Evolutionary conservation across 768 basidiomycete genomes (phyloP), one percentile per base, ranked within the genome.

Genomic region (Dentipellis sp.): DNA sequence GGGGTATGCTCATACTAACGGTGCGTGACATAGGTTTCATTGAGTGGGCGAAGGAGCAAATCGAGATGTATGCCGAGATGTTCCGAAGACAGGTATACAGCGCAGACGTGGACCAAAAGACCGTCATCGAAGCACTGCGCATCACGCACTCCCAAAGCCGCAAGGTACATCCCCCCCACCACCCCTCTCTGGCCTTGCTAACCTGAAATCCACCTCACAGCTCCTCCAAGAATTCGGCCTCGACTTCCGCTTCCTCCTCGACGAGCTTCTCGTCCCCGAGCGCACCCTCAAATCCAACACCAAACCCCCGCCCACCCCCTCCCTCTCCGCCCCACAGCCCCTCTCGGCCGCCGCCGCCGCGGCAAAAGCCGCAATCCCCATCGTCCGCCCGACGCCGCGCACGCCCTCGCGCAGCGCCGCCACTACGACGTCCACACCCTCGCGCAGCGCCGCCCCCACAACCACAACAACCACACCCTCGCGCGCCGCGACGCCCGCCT

Each of bases 81-180:
- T 98, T 97, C 71, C 76, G 86, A 53, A 88, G 86, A 58, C 97
- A 98, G 66, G 94, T 98, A 0, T 95, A 91, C 68, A 85, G 84
- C 22, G 83, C 86, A 5, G 91, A 91, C 61, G 78, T 85, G 4
- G 86, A 88, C 50, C 72, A 77, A 8, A 71, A 79, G 50, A 80
- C 86, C 1, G 78, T 94, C 4, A 78, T 91, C 29, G 91, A 94
- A 57, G 88, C 91, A 11, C 71, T 90, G 51, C 76, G 78, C 49
- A 85, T 94, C 38, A 90, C 89, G 0, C 79, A 84, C 54, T 67
- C 76, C 7, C 93, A 97, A 70, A 91, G 90, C 65, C 83, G 80
- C 64, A 93, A 91, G 80, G 94, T 92, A 50, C 29, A 29, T 11
- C 17, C 3, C 47, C 46, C 17, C 12, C 45, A 39, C 75, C 58